Evolutionary conservation across 768 basidiomycete genomes (phyloP).

Genomic region (Boletus fagicola): DNA sequence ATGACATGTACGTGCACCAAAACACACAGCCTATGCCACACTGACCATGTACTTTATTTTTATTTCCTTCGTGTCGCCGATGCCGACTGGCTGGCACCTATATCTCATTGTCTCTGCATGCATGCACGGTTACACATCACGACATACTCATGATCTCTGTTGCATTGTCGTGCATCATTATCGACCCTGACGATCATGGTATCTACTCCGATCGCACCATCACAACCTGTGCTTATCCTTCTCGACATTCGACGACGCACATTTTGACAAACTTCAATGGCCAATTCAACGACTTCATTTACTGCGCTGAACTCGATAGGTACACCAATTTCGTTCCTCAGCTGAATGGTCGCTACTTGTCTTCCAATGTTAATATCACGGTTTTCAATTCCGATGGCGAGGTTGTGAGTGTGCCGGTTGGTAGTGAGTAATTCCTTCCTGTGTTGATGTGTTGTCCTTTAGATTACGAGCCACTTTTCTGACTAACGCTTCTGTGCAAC

Average conservation of each 20-base stretch:
- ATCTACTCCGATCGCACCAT: constrained; percentile 1
- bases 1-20: constrained; percentile 53
- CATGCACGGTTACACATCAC: background rate
- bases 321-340: constrained; percentile 64
- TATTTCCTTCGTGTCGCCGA: background rate
- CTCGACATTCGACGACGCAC: background rate
- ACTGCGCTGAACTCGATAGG: constrained; percentile 32
- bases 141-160: background rate
- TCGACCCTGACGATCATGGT: constrained; percentile 10
- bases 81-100: background rate
- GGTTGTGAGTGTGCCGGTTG: constrained; percentile 42
- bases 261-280: background rate
- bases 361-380: constrained; percentile 87
- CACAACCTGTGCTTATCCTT: background rate
- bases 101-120: background rate
- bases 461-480: background rate
- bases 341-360: constrained; percentile 71
- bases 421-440: constrained; percentile 32
- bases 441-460: background rate
- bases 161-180: background rate
- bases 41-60: constrained; percentile 3
- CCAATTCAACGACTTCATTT: background rate
- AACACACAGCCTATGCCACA: background rate
- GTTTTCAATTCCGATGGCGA: constrained; percentile 42
- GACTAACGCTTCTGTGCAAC: constrained; percentile 36